These are phyloP conservation scores for Extremus antarcticus DNA, from an alignment of 495 filamentous ascomycete genomes.

Conservation along the genomic window DNA sequence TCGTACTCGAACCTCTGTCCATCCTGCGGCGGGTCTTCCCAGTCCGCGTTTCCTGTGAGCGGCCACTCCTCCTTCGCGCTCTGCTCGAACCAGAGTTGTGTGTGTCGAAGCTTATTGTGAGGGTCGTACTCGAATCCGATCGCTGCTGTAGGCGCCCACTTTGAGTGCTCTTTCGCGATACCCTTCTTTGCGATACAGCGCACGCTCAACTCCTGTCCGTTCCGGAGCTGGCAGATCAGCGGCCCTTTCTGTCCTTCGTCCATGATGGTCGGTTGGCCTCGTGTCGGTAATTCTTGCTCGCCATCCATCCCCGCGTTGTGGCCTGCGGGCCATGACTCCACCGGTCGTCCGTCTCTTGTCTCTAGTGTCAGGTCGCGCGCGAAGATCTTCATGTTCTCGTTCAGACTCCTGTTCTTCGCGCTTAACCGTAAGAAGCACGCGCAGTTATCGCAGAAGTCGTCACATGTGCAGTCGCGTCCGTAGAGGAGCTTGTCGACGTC, in stretches of 20 bases:
- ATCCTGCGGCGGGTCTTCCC: constrained; percentile 74
- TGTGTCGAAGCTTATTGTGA: constrained; percentile 80
- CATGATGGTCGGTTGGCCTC: constrained; percentile 70
- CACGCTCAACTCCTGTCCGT: constrained; percentile 77
- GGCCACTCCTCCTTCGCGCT: constrained; percentile 83
- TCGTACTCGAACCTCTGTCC: constrained; percentile 84
- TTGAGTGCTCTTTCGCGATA: constrained; percentile 96
- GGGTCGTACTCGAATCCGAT: constrained; percentile 98
- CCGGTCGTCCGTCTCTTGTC: constrained; percentile 23
- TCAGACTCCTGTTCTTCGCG: constrained; percentile 39
- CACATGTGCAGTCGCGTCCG: constrained; percentile 93
- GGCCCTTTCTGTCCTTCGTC: constrained; percentile 70
- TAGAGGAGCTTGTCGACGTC: constrained; percentile 77
- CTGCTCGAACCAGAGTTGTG: constrained; percentile 87
- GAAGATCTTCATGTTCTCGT: constrained; percentile 64
- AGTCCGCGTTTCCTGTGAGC: constrained; percentile 60
- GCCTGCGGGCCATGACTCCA: constrained; percentile 64
- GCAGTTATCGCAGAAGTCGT: constrained; percentile 82
- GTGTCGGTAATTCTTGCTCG: constrained; percentile 52
- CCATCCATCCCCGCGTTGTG: constrained; percentile 66
- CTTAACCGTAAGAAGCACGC: constrained; percentile 70
- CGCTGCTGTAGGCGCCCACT: constrained; percentile 86
- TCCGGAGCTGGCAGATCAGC: constrained; percentile 78
- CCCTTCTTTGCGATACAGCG: constrained; percentile 95
- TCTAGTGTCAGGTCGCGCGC: constrained; percentile 68